Percentiles rank a stretch among this genome's conserved stretches.
These are phyloP conservation scores for Solanum ahanhuiri DNA, from an alignment of 257 asterid genomes.

Conservation along the genomic window DNA sequence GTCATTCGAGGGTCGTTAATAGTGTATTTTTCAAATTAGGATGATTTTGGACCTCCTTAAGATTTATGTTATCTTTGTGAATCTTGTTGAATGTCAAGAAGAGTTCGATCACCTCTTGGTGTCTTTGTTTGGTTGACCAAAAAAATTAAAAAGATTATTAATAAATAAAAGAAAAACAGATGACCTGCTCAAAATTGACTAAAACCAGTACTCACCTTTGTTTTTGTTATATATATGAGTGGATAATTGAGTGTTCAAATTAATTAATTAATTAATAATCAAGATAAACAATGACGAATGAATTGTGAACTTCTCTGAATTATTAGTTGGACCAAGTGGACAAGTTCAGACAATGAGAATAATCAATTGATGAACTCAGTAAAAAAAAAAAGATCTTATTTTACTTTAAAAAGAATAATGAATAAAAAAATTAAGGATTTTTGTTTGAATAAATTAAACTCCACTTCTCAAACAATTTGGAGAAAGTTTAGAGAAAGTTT, in stretches of 20 bases:
- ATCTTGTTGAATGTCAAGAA: neutral
- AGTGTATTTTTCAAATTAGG: accelerated
- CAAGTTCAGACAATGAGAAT: neutral
- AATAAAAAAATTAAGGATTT: neutral
- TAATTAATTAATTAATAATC: neutral
- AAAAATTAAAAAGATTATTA: neutral
- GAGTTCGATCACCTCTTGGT: neutral
- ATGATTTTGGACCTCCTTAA: neutral
- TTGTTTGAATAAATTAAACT: neutral
- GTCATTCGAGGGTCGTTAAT: accelerated
- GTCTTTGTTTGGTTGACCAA: neutral
- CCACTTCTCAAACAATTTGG: neutral
- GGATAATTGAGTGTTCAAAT: neutral
- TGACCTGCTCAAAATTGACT: neutral
- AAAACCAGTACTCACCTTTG: neutral
- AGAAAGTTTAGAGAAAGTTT: neutral
- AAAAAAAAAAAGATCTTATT: neutral
- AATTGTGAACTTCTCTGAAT: neutral
- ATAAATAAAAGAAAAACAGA: neutral
- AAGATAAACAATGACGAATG: neutral
- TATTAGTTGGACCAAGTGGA: neutral
- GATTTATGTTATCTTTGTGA: neutral
- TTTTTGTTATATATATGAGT: neutral
- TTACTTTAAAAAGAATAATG: neutral
- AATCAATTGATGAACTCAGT: neutral